Evolutionary conservation across 2,329 filamentous ascomycete species (phyloP), one percentile per base, ranked within the genome.

Genomic region (Lachnellula arida): DNA sequence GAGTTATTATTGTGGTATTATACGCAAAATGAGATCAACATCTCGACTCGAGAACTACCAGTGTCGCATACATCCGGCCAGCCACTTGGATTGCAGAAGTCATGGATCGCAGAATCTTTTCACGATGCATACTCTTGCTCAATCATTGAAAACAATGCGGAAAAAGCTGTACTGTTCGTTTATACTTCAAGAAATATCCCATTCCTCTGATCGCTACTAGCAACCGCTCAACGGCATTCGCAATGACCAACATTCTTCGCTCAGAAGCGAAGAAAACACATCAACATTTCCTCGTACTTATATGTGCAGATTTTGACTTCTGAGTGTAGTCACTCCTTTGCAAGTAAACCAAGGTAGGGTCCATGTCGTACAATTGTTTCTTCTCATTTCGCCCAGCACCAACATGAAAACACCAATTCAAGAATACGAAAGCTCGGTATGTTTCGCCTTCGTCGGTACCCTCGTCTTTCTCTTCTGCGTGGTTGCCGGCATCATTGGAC

Each of bases 371-470:
- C 28, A 12, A 32, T 11, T 32, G 2, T 19, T 19, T 44, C 2
- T 22, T 48, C 46, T 8, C 25, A 8, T 46, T 25, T 46, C 14
- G 5, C 44, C 22, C 35, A 43, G 11, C 28, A 50, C 42, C 46
- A 54, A 42, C 9, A 42, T 42, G 39, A 44, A 44, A 23, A 9
- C 22, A 25, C 46, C 32, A 58, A 49, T 52, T 11, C 22, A 57
- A 49, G 34, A 46, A 39, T 56, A 53, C 40, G 39, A 54, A 22
- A 52, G 22, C 15, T 50, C 53, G 5, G 44, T 56, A 15, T 25
- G 60, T 17, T 49, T 64, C 47, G 58, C 52, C 15, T 40, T 62
- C 35, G 12, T 60, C 8, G 53, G 49, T 15, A n/a, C 61, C 28
- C 42, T 58, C 5, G 44, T 17, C 14, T 53, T 54, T 7, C 14